phyloP scores from a whole-genome alignment of 139 green algal genomes.

The Nannochloris sp. region DNA sequence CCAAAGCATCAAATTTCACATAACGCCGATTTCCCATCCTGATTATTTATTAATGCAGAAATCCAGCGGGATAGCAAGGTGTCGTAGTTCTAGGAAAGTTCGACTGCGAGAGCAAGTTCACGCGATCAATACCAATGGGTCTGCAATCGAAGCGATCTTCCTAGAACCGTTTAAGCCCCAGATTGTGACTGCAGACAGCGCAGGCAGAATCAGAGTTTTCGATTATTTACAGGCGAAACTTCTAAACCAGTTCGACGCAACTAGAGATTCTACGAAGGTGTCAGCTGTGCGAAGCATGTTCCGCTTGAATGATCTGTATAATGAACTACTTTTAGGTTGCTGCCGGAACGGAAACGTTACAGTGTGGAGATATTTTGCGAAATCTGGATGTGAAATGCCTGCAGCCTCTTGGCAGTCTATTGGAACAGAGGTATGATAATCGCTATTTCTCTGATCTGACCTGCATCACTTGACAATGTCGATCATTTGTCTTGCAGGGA shows the following conservation, averaged over 20 bases:
- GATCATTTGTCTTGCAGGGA: not conserved
- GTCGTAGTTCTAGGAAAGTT: not conserved
- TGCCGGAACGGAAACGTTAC: slow-evolving; percentile 57
- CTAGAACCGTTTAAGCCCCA: slow-evolving; percentile 66
- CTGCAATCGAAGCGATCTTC: slow-evolving; percentile 37
- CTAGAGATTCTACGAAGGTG: not conserved
- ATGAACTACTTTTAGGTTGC: slow-evolving; percentile 55
- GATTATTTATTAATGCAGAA: not conserved
- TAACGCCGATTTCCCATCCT: not conserved
- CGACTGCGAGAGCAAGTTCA: slow-evolving; percentile 16
- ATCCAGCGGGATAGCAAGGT: slow-evolving; percentile 3
- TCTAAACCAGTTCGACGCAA: slow-evolving; percentile 7
- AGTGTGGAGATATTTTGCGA: slow-evolving; percentile 61
- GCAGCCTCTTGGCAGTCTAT: slow-evolving; percentile 62
- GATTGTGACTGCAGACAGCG: slow-evolving; percentile 43
- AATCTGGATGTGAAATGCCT: slow-evolving; percentile 38
- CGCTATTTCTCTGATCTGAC: not conserved
- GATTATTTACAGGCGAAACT: slow-evolving; percentile 26
- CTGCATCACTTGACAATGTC: not conserved
- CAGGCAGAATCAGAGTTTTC: slow-evolving; percentile 48
- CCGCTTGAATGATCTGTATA: slow-evolving; percentile 68
- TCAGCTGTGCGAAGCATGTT: slow-evolving; percentile 12
- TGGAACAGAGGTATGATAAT: not conserved
- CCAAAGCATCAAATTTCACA: not conserved
- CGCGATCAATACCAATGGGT: slow-evolving; percentile 5